Percentiles rank a stretch among this genome's conserved stretches.
phyloP scores from a whole-genome alignment of 208 protist genomes.

The Acanthamoeba castellanii region DNA sequence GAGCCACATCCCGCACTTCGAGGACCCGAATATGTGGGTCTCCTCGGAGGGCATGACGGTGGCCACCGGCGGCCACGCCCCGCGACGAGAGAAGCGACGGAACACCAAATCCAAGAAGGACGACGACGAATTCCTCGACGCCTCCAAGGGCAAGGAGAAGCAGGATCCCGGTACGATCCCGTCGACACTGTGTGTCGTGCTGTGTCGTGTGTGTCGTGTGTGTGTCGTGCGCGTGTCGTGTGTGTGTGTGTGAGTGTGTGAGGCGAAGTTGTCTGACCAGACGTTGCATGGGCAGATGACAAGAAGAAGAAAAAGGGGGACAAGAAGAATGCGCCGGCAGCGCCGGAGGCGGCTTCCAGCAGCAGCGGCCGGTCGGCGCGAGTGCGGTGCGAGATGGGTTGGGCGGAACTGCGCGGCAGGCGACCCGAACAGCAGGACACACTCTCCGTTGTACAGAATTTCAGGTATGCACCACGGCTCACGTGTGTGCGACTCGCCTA shows the following conservation, averaged over 20 bases:
- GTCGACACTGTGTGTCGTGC: too few relatives aligned
- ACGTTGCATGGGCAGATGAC: background rate
- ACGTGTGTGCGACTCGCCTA: background rate
- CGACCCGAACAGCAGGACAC: constrained; percentile 57
- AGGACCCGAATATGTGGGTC: constrained; percentile 39
- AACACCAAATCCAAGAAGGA: constrained; percentile 17
- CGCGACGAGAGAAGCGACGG: constrained; percentile 5
- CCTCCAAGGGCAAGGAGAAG: constrained; percentile 23
- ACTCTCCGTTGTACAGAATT: constrained; percentile 49
- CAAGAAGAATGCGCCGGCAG: background rate
- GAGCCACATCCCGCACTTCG: constrained; percentile 33
- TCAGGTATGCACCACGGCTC: background rate
- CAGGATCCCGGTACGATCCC: background rate
- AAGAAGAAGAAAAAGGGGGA: background rate
- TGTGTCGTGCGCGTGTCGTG: too few relatives aligned
- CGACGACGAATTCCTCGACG: background rate
- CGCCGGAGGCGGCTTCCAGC: background rate
- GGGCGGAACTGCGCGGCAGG: constrained; percentile 4
- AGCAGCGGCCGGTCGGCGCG: background rate
- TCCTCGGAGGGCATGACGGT: constrained; percentile 42
- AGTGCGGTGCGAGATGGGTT: constrained; percentile 24
- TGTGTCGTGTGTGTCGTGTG: too few relatives aligned
- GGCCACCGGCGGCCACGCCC: constrained; percentile 12
- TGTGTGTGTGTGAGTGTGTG: too few relatives aligned
- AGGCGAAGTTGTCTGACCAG: too few relatives aligned